Evolutionary conservation across 805 yeast genomes (phyloP).

Genomic region (Isabelozyma gotoi): DNA sequence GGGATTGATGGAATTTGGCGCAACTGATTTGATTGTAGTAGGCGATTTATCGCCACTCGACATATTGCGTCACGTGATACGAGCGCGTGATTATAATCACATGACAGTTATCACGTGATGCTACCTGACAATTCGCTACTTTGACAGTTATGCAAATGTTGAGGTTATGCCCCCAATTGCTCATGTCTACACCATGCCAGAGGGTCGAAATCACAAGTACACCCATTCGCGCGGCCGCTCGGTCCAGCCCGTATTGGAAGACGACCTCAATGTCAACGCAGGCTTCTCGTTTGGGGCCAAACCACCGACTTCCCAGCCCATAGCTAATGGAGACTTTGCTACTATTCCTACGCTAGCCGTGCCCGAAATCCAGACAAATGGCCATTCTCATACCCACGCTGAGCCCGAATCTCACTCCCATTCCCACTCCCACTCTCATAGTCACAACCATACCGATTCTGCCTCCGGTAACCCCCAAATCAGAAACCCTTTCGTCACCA

Average conservation of each 20-base stretch:
- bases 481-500: not conserved
- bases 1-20: too few relatives aligned
- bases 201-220: not conserved
- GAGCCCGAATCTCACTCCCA: not conserved
- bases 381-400: not conserved
- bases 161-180: too few relatives aligned
- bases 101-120: not conserved
- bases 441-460: not conserved
- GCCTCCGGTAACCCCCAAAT: not conserved
- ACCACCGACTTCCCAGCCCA: not conserved
- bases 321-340: not conserved
- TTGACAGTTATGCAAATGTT: too few relatives aligned
- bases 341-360: not conserved
- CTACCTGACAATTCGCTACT: not conserved
- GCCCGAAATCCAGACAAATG: not conserved
- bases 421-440: not conserved
- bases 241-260: not conserved
- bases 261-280: not conserved
- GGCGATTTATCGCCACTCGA: not conserved
- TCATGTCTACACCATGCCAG: not conserved
- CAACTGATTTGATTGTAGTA: not conserved
- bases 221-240: not conserved
- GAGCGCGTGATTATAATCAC: not conserved
- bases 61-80: not conserved
- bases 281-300: slow-evolving; percentile 1